Evolutionary conservation across 2,329 filamentous ascomycete genomes (phyloP).

Genomic region (Orbilia quercus): DNA sequence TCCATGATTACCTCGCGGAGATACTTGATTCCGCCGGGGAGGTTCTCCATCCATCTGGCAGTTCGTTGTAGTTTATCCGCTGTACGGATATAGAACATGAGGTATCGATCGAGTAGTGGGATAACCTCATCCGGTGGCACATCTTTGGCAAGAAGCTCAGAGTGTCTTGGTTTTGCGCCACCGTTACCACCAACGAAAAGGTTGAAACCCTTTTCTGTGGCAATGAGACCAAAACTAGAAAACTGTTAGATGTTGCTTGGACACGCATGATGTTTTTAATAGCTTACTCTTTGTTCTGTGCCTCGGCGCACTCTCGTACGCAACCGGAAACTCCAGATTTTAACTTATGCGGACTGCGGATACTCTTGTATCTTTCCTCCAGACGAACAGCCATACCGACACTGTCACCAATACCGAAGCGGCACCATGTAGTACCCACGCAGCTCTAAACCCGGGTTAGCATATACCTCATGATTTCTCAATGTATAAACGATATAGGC

Average conservation of each 20-base stretch:
- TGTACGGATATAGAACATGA: conserved; percentile 93
- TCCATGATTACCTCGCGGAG: conserved; percentile 83
- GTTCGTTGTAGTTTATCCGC: conserved; percentile 90
- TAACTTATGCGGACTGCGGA: conserved; percentile 88
- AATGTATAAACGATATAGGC: conserved; percentile 53
- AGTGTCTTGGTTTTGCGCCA: conserved; percentile 83
- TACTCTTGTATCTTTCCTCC: conserved; percentile 91
- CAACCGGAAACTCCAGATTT: conserved; percentile 91
- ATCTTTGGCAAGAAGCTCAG: conserved; percentile 85
- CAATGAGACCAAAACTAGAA: conserved; percentile 83
- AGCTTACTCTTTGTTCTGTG: conserved; percentile 85
- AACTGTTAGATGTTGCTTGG: conserved; percentile 11
- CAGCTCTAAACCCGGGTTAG: conserved; percentile 69
- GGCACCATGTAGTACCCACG: conserved; percentile 90
- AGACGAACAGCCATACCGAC: conserved; percentile 89
- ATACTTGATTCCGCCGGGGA: conserved; percentile 86
- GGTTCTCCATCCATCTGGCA: conserved; percentile 84
- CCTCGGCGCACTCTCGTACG: conserved; percentile 91
- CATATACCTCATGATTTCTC: conserved; percentile 2
- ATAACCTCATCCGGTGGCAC: conserved; percentile 84
- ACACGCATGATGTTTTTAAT: not conserved
- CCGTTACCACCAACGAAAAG: conserved; percentile 91
- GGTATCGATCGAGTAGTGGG: conserved; percentile 84
- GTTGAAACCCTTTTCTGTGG: conserved; percentile 92
- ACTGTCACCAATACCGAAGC: conserved; percentile 87